phyloP scores from a whole-genome alignment of 2,329 filamentous ascomycete genomes.

The Albophoma yamanashiensis region DNA sequence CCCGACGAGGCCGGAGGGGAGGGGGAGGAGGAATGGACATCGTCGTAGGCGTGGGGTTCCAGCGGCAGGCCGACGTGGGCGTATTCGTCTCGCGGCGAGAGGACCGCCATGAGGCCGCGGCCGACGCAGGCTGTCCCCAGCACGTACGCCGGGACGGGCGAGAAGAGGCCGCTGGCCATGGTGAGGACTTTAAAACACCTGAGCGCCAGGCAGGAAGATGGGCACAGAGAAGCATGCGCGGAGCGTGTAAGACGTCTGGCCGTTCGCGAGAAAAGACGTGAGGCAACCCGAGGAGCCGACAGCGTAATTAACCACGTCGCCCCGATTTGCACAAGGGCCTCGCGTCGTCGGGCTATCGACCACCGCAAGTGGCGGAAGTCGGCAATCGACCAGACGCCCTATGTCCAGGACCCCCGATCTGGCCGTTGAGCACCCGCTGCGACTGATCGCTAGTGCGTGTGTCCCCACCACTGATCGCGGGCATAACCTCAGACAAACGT shows the following conservation, averaged over 20 bases:
- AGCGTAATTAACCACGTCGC: not conserved
- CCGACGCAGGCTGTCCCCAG: not conserved
- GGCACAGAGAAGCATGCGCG: not conserved
- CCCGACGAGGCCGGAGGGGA: too few species aligned
- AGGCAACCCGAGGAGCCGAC: not conserved
- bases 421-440: not conserved
- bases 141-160: not conserved
- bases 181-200: not conserved
- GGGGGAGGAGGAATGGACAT: too few species aligned
- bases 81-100: not conserved
- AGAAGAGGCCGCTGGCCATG: not conserved
- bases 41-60: not conserved
- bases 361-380: not conserved
- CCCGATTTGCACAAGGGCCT: not conserved
- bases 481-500: constrained; percentile 14
- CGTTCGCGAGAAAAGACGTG: too few species aligned
- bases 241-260: not conserved
- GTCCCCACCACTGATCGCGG: not conserved
- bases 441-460: too few species aligned
- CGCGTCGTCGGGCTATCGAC: not conserved
- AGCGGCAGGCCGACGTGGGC: not conserved
- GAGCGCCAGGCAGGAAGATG: not conserved
- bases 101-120: not conserved
- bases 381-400: too few species aligned
- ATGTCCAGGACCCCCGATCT: too few species aligned